Conservation (phyloP, 1,284 basidiomycete genomes). For the Trichosporon inkin region DNA sequence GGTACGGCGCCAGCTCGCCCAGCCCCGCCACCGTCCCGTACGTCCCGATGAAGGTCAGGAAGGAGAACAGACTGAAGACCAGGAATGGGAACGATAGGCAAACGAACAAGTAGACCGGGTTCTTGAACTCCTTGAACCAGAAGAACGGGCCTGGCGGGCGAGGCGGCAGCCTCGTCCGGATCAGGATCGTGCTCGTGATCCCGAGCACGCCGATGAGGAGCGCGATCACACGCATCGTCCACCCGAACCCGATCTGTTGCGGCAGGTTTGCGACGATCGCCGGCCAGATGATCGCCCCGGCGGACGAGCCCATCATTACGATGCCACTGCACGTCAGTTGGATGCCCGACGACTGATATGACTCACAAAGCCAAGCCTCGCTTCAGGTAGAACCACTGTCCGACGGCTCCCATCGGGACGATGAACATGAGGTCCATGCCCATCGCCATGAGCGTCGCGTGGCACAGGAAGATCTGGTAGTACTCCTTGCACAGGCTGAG, state of each 20-base stretch:
- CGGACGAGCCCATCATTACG: conserved; percentile 35
- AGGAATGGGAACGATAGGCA: conserved; percentile 29
- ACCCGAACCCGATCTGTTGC: conserved; percentile 36
- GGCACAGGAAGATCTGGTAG: conserved; percentile 9
- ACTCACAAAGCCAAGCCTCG: conserved; percentile 40
- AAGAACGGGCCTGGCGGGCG: conserved; percentile 36
- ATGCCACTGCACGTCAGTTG: conserved; percentile 23
- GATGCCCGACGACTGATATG: too few species aligned
- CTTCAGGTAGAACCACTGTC: conserved; percentile 42
- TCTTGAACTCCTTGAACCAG: conserved; percentile 33
- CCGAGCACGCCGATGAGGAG: conserved; percentile 30
- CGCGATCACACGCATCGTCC: conserved; percentile 41
- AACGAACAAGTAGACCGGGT: conserved; percentile 31
- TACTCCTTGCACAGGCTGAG: conserved; percentile 24
- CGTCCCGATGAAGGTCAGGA: conserved; percentile 39
- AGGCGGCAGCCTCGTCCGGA: conserved; percentile 38
- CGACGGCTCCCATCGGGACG: conserved; percentile 37
- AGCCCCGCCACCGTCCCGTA: conserved; percentile 33
- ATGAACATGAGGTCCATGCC: conserved; percentile 43
- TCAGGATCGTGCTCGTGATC: conserved; percentile 27
- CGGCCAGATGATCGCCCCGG: conserved; percentile 42
- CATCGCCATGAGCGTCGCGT: conserved; percentile 33
- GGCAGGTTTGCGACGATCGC: conserved; percentile 40
- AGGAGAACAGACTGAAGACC: conserved; percentile 35
- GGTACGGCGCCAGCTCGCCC: conserved; percentile 35